Percentiles rank a stretch among this genome's conserved stretches.
phyloP scores from a whole-genome alignment of 208 protist species.

The Acanthamoeba royreba region DNA sequence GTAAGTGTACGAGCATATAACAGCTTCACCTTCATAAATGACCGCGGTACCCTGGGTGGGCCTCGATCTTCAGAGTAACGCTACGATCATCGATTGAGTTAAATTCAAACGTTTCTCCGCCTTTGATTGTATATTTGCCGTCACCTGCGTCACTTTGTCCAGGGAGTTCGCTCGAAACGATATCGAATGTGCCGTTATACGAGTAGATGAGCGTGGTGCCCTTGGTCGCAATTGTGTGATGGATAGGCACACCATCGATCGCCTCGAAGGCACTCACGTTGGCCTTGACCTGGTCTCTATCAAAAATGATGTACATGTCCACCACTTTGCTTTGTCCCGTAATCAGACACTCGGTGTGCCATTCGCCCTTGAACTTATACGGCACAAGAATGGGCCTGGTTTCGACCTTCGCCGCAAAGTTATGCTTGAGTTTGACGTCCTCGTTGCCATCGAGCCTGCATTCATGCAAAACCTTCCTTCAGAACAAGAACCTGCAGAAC shows the following conservation, averaged over 20 bases:
- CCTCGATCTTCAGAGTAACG: neutral
- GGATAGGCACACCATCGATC: neutral
- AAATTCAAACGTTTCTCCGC: neutral
- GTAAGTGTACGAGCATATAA: no score
- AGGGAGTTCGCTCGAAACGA: neutral
- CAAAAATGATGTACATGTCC: slow-evolving; percentile 19
- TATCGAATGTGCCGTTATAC: neutral
- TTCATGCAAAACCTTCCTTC: no score
- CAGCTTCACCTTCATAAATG: no score
- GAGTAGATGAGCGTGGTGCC: slow-evolving; percentile 23
- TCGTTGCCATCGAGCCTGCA: neutral
- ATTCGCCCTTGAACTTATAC: slow-evolving; percentile 29
- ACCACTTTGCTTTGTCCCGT: neutral
- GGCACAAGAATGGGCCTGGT: neutral
- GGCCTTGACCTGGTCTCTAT: neutral
- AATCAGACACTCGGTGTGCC: slow-evolving; percentile 17
- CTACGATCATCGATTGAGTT: neutral
- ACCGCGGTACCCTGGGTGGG: neutral
- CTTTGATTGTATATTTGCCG: neutral
- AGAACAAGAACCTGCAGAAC: no score
- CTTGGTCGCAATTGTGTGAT: neutral
- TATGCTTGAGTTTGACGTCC: slow-evolving; percentile 24
- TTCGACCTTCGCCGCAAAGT: neutral
- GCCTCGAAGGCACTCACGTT: neutral
- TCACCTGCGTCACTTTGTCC: neutral